Evolutionary conservation across 805 yeast species (phyloP), one percentile per base, ranked within the genome.

Genomic region (Schwanniomyces vanrijiae): DNA sequence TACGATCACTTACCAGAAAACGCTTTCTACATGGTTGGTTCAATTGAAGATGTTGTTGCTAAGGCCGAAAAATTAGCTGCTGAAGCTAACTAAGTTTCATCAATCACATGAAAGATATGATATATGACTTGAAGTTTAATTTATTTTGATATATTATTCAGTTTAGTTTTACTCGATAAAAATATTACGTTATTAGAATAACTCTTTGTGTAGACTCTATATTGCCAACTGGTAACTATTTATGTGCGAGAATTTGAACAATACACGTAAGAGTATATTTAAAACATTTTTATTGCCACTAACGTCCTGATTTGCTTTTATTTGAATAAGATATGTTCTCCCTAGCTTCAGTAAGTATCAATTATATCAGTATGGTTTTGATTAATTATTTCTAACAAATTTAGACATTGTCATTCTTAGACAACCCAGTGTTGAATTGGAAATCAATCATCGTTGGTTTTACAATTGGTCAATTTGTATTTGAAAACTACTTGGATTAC

Each of bases 11-110:
- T 94, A 69, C 99, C 99, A 73, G 99, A 94, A 83, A 88, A 86
- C 74, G 99, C 99, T 67, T 94, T 94, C 96, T 94, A 94, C 80
- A 94, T 94, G 99, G 99, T 94, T 78, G 99, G 99, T 82, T 96
- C 96, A 82, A 91, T 94, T 69, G 97, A 91, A 75, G 99, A 94
- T 78, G 99, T 85, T 65, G 77, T 90, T 74, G 95, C 97, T 72
- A 94, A 94, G 86, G 98, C 97, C 71, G 98, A 94, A 81, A 91
- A 92, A 83, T 78, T 94, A 75, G 98, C 98, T 77, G 83, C 96
- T 74, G 96, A 90, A 75, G 80, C 90, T 65, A 83, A 83, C 69
- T 84, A 83, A 68, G 64, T 60, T 37, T 35, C 35, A 39, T 41
- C 42, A 42, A 34, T 37, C 42, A 20, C 26, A 41, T 43, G 47